Base-by-base conservation (phyloP, 352 stramenopile genomes). In the Globisporangium irregulare region DNA sequence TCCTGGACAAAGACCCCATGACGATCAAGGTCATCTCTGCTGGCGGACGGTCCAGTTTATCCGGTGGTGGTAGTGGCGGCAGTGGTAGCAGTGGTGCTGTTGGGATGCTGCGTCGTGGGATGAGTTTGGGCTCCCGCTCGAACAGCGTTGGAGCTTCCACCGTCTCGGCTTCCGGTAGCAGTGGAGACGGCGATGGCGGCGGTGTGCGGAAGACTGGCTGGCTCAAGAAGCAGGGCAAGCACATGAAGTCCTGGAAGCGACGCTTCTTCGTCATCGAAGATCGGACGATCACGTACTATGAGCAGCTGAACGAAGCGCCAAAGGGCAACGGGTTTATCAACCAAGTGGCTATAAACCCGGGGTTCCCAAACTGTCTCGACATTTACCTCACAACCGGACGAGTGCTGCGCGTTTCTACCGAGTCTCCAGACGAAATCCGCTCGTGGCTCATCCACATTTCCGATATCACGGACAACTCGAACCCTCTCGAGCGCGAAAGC, bases 151-250 rank as follows among this genome's bases (percentile, higher is more conserved):
- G 51, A 36, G 34, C 34, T 9, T 15, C 27, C 8, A 14, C 32
- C 4, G 36, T 34, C 8, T 46, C 32, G 36, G 24, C 24, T 15
- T 62, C 56, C 25, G 34, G 54, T 1, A 69, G 56, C 41, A 43
- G 22, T 50, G 50, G 50, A 6, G 56, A 60, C 27, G 65, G 60
- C 32, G 56, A 50, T 15, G n/a, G 18, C 14, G 41, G 8, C 25
- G 43, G 32, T 22, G 61, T 72, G 12, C 74, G 73, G 29, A 92
- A 91, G 58, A 81, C 74, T n/a, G 87, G 87, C 20, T 93, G 87
- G 85, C 66, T 95, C 59, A 81, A 79, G 43, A 95, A 95, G 69
- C 84, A 95, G 80, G 87, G 87, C 41, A 76, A 86, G 9, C 68
- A 77, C 51, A 71, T 87, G 36, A 90, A 89, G 55, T 90, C 76